phyloP scores from a whole-genome alignment of 139 green algal species.

The Trebouxia sp. region DNA sequence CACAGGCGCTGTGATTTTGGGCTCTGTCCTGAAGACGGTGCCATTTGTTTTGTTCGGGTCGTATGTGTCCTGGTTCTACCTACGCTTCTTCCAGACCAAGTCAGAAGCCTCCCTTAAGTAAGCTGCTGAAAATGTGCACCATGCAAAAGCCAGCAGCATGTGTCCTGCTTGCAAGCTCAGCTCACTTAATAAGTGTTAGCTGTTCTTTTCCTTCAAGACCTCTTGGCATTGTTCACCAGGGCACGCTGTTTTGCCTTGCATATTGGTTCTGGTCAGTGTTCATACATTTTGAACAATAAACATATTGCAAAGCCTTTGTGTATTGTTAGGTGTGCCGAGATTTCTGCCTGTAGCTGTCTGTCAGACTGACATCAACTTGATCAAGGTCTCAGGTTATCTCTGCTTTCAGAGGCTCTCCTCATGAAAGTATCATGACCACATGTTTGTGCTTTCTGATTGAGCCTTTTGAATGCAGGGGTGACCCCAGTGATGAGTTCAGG shows the following conservation, averaged over 20 bases:
- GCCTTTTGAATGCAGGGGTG: conserved; percentile 52
- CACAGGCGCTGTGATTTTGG: conserved; percentile 27
- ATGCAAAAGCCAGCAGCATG: neutral
- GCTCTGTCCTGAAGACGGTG: conserved; percentile 41
- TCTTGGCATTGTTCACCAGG: no score
- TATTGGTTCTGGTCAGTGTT: no score
- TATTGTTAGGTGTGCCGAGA: neutral
- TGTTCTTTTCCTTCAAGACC: no score
- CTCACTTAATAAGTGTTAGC: no score
- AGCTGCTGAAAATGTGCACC: neutral
- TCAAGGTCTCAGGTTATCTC: no score
- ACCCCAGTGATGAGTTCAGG: conserved; percentile 84
- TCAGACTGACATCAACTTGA: neutral
- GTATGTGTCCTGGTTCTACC: conserved; percentile 88
- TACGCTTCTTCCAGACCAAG: conserved; percentile 87
- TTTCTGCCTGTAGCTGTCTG: no score
- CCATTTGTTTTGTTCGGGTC: conserved; percentile 79
- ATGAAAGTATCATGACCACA: no score
- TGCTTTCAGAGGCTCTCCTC: no score
- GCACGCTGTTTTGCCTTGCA: no score
- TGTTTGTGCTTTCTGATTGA: neutral
- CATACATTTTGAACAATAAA: no score
- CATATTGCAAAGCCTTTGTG: no score
- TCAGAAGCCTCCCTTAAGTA: conserved; percentile 52
- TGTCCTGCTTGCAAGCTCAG: no score